Evolutionary conservation across 2,329 filamentous ascomycete species (phyloP).

Genomic region (Onygena corvina): DNA sequence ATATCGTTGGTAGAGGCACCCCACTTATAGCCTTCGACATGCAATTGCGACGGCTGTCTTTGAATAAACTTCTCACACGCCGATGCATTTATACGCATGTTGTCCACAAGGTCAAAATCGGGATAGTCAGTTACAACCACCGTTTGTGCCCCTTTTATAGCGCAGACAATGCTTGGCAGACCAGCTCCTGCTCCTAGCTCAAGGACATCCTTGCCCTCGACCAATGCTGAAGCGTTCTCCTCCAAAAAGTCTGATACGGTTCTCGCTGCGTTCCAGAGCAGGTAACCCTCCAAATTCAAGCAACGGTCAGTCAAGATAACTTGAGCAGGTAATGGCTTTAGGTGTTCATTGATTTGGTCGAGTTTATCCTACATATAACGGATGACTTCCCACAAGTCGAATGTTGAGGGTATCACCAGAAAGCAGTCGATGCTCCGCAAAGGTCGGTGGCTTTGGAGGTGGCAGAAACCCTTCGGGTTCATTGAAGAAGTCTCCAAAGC

Average conservation of each 20-base stretch:
- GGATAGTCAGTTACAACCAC: constrained; percentile 80
- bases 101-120: constrained; percentile 68
- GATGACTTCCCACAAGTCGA: constrained; percentile 73
- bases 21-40: constrained; percentile 70
- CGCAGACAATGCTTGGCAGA: constrained; percentile 66
- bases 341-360: not conserved
- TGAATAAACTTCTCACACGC: constrained; percentile 39
- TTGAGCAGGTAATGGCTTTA: not conserved
- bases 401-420: constrained; percentile 55
- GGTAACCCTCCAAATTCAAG: constrained; percentile 49
- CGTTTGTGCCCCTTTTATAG: constrained; percentile 55
- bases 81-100: constrained; percentile 63
- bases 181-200: constrained; percentile 85
- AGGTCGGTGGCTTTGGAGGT: constrained; percentile 62
- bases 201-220: constrained; percentile 59
- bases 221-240: constrained; percentile 45
- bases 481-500: constrained; percentile 51
- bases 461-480: constrained; percentile 73
- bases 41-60: constrained; percentile 35
- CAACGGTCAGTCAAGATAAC: constrained; percentile 17
- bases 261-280: constrained; percentile 81
- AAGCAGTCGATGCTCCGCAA: constrained; percentile 57
- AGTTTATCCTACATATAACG: constrained; percentile 55
- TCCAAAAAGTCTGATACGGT: constrained; percentile 70
- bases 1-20: constrained; percentile 53